A percentile compares a stretch with the other conserved stretches of the same genome.
phyloP scores from a whole-genome alignment of 2,329 filamentous ascomycete genomes.

The Neopestalotiopsis clavispora region DNA sequence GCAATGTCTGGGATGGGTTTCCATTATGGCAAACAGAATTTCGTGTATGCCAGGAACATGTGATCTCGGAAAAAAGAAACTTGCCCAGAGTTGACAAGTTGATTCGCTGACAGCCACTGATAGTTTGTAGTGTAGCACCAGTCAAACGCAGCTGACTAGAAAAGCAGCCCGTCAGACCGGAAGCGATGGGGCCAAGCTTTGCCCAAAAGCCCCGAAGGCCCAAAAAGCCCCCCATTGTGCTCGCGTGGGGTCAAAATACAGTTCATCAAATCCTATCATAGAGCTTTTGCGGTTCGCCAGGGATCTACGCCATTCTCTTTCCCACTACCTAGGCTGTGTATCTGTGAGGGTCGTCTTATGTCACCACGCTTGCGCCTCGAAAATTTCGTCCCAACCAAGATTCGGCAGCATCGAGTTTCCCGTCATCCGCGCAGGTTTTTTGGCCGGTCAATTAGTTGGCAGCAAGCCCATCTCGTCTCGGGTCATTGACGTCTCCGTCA shows the following conservation, averaged over 20 bases:
- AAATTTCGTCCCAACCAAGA: slow-evolving; percentile 10
- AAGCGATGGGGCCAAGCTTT: not conserved
- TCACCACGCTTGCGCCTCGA: slow-evolving; percentile 11
- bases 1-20: too few relatives aligned
- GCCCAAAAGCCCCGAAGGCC: not conserved
- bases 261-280: not conserved
- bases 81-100: not conserved
- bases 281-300: slow-evolving; percentile 36
- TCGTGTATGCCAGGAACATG: not conserved
- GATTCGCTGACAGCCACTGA: not conserved
- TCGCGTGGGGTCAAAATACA: not conserved
- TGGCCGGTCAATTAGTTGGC: not conserved
- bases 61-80: not conserved
- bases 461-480: slow-evolving; percentile 7
- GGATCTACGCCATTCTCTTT: slow-evolving; percentile 36
- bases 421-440: not conserved
- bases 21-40: too few relatives aligned
- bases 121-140: not conserved
- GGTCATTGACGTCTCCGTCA: slow-evolving; percentile 2
- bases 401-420: slow-evolving; percentile 5
- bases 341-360: slow-evolving; percentile 9
- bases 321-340: not conserved
- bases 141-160: not conserved
- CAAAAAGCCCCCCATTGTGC: not conserved
- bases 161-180: not conserved